These are phyloP conservation scores for Chamaecrista fasciculata DNA, from an alignment of 306 rosid genomes.

Conservation along the genomic window DNA sequence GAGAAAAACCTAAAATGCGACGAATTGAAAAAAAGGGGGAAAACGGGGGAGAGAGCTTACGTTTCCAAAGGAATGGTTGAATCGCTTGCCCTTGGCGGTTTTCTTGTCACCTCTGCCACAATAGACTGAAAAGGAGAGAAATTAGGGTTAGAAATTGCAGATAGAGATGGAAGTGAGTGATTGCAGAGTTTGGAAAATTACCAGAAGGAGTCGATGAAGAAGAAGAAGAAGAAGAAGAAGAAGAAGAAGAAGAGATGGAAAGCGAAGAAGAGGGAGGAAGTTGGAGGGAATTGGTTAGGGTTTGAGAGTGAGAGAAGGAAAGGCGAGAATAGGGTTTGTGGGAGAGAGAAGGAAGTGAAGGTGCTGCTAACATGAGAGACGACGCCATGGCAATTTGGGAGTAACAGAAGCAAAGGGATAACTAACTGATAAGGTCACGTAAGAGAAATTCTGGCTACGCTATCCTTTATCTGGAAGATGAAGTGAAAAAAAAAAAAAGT, in stretches of 20 bases:
- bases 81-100: slow-evolving; percentile 63
- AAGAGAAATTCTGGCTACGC: neutral
- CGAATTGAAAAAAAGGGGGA: neutral
- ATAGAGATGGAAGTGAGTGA: no score
- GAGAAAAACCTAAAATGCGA: neutral
- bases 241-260: slow-evolving; percentile 27
- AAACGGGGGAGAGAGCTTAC: slow-evolving; percentile 14
- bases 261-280: slow-evolving; percentile 17
- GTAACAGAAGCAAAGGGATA: slow-evolving; percentile 28
- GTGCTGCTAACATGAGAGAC: slow-evolving; percentile 54
- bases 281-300: no score
- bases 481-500: neutral
- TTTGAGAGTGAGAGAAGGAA: slow-evolving; percentile 66
- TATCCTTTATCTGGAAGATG: no score
- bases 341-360: slow-evolving; percentile 39
- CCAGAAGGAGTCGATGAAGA: slow-evolving; percentile 44
- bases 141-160: neutral
- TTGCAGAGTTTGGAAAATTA: slow-evolving; percentile 3
- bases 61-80: slow-evolving; percentile 68
- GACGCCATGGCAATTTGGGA: slow-evolving; percentile 51
- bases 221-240: slow-evolving; percentile 36
- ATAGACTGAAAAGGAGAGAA: slow-evolving; percentile 37
- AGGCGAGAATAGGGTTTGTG: slow-evolving; percentile 40
- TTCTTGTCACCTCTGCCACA: slow-evolving; percentile 76
- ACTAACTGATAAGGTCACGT: slow-evolving; percentile 32